Evolutionary conservation across 495 filamentous ascomycete genomes (phyloP).

Genomic region (Lepidopterella palustris): DNA sequence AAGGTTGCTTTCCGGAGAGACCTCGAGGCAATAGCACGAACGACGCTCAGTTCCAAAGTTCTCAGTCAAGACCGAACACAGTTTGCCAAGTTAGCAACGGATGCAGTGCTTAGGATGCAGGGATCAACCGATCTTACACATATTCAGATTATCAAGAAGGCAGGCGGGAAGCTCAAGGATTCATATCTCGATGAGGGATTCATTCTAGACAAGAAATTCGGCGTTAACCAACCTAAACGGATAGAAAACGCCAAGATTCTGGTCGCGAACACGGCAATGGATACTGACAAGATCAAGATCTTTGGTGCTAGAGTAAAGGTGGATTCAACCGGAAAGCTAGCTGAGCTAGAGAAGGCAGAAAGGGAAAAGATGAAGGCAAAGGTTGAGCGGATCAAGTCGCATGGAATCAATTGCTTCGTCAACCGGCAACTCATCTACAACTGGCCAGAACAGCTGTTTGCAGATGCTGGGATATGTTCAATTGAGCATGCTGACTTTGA

Average conservation of each 20-base stretch:
- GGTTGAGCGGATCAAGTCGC: constrained; percentile 96
- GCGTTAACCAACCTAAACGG: constrained; percentile 95
- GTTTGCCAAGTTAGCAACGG: constrained; percentile 84
- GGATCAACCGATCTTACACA: constrained; percentile 92
- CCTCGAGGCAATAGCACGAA: constrained; percentile 82
- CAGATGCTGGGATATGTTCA: constrained; percentile 93
- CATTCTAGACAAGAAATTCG: constrained; percentile 97
- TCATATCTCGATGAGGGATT: constrained; percentile 98
- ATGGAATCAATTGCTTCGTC: constrained; percentile 99
- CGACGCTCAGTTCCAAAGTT: constrained; percentile 97
- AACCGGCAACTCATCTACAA: constrained; percentile 99
- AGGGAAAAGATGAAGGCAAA: constrained; percentile 99
- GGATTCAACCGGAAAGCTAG: constrained; percentile 88
- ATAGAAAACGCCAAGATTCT: constrained; percentile 97
- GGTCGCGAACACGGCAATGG: constrained; percentile 97
- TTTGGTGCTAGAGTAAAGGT: constrained; percentile 96
- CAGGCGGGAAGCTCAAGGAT: constrained; percentile 91
- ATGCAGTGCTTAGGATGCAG: constrained; percentile 84
- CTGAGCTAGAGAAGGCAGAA: constrained; percentile 95
- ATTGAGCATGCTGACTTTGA: constrained; percentile 99
- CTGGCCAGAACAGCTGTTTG: constrained; percentile 98
- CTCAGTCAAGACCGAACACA: constrained; percentile 88
- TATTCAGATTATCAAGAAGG: constrained; percentile 99
- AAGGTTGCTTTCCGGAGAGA: constrained; percentile 79
- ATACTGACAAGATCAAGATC: constrained; percentile 99